These are phyloP conservation scores for Nakazawaea ambrosiae DNA, from an alignment of 805 yeast species.

Conservation along the genomic window DNA sequence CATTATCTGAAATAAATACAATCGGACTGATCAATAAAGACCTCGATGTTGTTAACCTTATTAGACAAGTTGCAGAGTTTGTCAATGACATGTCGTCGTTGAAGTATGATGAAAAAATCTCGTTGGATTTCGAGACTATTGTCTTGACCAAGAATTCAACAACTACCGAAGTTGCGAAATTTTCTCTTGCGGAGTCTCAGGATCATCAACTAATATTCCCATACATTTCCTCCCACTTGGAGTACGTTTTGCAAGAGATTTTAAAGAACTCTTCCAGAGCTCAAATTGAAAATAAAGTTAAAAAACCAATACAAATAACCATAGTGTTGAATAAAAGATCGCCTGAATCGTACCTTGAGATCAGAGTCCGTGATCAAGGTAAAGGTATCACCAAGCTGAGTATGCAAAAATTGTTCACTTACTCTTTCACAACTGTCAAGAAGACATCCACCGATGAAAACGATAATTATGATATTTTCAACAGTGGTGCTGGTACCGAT, in stretches of 20 bases:
- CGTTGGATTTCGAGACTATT: constrained; percentile 43
- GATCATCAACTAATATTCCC: constrained; percentile 56
- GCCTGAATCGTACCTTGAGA: constrained; percentile 31
- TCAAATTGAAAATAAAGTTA: constrained; percentile 60
- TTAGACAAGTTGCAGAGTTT: constrained; percentile 59
- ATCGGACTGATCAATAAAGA: constrained; percentile 64
- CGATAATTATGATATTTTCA: constrained; percentile 52
- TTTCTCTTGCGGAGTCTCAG: constrained; percentile 16
- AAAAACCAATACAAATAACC: constrained; percentile 39
- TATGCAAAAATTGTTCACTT: constrained; percentile 68
- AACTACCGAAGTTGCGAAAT: constrained; percentile 24
- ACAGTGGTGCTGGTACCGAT: constrained; percentile 51
- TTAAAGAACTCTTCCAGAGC: constrained; percentile 86
- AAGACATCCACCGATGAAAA: constrained; percentile 43
- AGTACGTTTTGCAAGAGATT: constrained; percentile 80
- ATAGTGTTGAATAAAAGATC: constrained; percentile 29
- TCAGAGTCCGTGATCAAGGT: constrained; percentile 80
- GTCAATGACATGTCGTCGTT: constrained; percentile 80
- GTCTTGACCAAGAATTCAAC: constrained; percentile 21
- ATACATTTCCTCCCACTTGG: constrained; percentile 81
- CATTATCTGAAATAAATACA: constrained; percentile 31
- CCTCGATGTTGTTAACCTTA: constrained; percentile 54
- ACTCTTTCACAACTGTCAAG: constrained; percentile 72
- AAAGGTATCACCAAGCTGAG: constrained; percentile 75
- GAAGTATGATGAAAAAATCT: constrained; percentile 74